Evolutionary conservation across 2,329 filamentous ascomycete species (phyloP), one percentile per base, ranked within the genome.

Genomic region (Colletotrichum musicola): DNA sequence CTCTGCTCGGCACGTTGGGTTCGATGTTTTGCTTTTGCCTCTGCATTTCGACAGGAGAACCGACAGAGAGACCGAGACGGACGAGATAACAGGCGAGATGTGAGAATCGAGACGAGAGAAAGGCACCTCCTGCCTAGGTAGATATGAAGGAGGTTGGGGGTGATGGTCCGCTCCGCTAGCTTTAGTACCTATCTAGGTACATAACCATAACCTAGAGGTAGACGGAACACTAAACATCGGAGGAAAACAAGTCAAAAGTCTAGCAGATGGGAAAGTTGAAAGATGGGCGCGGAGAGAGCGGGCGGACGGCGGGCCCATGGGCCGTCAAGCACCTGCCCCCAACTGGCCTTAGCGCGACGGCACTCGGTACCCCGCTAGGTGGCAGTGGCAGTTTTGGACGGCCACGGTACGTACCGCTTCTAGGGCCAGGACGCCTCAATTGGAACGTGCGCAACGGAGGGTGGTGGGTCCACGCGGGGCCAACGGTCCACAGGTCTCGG

Each of bases 111-210:
- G 22, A 25, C 22, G 22, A 25, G 22, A 25, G 22, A 25, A 25
- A 25, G 22, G 22, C 22, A 25, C 22, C 22, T 25, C 3, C 30
- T 12, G 30, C 10, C 30, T 35, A 10, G 30, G 7, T 35, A 35
- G 30, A 3, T 10, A 35, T 35, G 7, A 9, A 35, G 30, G 30
- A 35, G 7, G 30, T 35, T 35, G 30, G 30, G 9, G 54, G 40
- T 60, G 25, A 55, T 64, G 61, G 65, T 20, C 65, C 65, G 65
- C 65, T 47, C 49, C 61, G 65, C 61, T 14, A 50, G 22, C 13
- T 9, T 38, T 38, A 47, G 53, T 47, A n/a, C 54, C 35, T 35
- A n/a, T 58, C 35, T 35, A 35, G 6, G 3, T 25, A 25, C 22
- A 25, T 25, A 25, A 25, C 22, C 22, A 25, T 25, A 25, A 25